Conservation (phyloP, 352 stramenopile genomes). For the Pythium rhizo-oryzae region DNA sequence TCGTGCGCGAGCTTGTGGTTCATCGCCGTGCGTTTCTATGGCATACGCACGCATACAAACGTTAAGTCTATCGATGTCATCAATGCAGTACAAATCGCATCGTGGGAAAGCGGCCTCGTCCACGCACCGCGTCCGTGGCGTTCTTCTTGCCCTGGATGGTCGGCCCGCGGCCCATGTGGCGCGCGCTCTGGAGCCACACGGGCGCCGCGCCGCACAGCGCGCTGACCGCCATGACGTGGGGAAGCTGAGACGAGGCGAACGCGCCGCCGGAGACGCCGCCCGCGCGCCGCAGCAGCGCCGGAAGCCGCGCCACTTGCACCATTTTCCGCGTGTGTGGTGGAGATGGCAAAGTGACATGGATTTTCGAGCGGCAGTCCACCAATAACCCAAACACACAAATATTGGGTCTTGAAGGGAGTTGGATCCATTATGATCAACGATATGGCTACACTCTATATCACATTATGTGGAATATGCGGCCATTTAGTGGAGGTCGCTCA, state of each 20-base stretch:
- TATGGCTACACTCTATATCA: constrained; percentile 6
- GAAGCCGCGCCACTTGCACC: constrained; percentile 4
- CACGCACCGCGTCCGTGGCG: constrained; percentile 66
- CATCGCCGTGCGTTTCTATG: constrained; percentile 75
- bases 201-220: constrained; percentile 3
- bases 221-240: constrained; percentile 16
- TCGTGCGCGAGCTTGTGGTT: constrained; percentile 78
- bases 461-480: constrained; percentile 11
- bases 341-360: background rate
- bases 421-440: background rate
- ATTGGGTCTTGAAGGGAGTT: background rate
- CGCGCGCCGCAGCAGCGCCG: constrained; percentile 12
- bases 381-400: constrained; percentile 1
- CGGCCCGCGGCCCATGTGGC: constrained; percentile 77
- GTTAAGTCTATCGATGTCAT: background rate
- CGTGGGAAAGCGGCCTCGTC: too few species aligned
- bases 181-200: constrained; percentile 48
- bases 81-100: too few species aligned
- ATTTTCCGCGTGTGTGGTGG: constrained; percentile 14
- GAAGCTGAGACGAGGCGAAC: background rate
- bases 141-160: constrained; percentile 87
- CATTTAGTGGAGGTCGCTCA: constrained; percentile 19
- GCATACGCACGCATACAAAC: background rate
- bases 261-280: background rate
- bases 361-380: background rate